Evolutionary conservation across 345 rosid genomes (phyloP).

Genomic region (Citrus sinensis): DNA sequence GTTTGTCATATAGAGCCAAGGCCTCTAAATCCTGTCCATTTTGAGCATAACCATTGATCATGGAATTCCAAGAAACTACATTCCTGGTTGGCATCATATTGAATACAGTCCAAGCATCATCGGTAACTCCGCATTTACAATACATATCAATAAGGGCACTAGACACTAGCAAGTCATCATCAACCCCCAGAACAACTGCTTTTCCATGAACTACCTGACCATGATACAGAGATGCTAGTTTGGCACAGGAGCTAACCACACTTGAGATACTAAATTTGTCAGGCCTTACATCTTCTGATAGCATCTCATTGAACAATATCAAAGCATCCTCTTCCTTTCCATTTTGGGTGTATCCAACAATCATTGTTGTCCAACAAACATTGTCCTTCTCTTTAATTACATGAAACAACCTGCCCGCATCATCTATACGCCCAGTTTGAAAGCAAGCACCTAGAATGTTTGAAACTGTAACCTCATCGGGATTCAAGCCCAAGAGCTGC

Average conservation of each 20-base stretch:
- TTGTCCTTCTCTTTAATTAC: conserved; percentile 45
- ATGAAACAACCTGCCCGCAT: conserved; percentile 33
- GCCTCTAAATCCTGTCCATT: conserved; percentile 55
- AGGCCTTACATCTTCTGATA: conserved; percentile 32
- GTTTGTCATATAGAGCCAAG: conserved; percentile 40
- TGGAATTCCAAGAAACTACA: conserved; percentile 56
- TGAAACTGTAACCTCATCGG: conserved; percentile 49
- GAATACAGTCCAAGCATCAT: conserved; percentile 41
- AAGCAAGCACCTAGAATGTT: conserved; percentile 47
- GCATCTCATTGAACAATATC: conserved; percentile 41
- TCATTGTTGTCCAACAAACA: conserved; percentile 58
- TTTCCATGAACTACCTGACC: conserved; percentile 54
- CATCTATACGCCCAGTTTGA: conserved; percentile 28
- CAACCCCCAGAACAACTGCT: conserved; percentile 40
- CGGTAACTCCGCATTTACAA: conserved; percentile 51
- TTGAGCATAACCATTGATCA: conserved; percentile 55
- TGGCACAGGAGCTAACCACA: conserved; percentile 55
- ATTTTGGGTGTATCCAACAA: conserved; percentile 49
- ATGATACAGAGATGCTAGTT: conserved; percentile 42
- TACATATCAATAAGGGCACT: conserved; percentile 54
- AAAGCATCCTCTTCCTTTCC: conserved; percentile 57
- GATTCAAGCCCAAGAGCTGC: conserved; percentile 34
- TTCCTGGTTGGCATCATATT: conserved; percentile 35
- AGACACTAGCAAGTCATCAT: conserved; percentile 48
- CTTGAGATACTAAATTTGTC: conserved; percentile 47